A percentile compares a stretch with the other conserved stretches of the same genome.
phyloP scores from a whole-genome alignment of 1,284 basidiomycete species.

The Fomitopsis schrenkii region DNA sequence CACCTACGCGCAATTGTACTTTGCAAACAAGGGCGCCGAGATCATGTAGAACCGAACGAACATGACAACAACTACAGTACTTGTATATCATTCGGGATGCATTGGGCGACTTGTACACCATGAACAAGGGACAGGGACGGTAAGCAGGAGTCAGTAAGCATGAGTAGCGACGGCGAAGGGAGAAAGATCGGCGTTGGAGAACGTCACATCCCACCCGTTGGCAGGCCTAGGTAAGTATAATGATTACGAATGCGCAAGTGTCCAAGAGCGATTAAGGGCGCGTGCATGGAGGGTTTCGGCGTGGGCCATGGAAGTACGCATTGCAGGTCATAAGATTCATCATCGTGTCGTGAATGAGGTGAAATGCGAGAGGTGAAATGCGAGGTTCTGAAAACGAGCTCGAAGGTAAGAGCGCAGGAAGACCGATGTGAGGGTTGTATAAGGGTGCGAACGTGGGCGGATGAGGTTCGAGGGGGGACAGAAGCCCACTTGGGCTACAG shows the following conservation, averaged over 20 bases:
- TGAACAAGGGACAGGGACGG: not conserved
- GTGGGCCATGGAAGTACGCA: not conserved
- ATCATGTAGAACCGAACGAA: not conserved
- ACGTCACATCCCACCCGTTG: not conserved
- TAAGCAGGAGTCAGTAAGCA: not conserved
- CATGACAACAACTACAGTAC: not conserved
- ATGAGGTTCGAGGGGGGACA: not conserved
- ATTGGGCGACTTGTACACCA: not conserved
- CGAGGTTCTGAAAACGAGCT: not conserved
- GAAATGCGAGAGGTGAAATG: not conserved
- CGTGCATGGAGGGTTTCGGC: not conserved
- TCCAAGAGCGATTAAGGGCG: not conserved
- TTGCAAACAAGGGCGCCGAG: not conserved
- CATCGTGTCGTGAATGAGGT: not conserved
- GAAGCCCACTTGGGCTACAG: conserved; percentile 28
- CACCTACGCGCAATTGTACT: not conserved
- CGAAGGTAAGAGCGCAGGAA: not conserved
- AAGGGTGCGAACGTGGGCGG: not conserved
- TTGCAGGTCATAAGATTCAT: not conserved
- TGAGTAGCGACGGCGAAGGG: not conserved
- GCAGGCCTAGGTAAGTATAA: not conserved
- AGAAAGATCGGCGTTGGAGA: not conserved
- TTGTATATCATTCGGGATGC: not conserved
- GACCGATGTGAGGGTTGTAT: not conserved
- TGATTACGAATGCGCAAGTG: not conserved